Evolutionary conservation across 352 stramenopile genomes (phyloP), one percentile per base, ranked within the genome.

Genomic region (Phytopythium boreale): DNA sequence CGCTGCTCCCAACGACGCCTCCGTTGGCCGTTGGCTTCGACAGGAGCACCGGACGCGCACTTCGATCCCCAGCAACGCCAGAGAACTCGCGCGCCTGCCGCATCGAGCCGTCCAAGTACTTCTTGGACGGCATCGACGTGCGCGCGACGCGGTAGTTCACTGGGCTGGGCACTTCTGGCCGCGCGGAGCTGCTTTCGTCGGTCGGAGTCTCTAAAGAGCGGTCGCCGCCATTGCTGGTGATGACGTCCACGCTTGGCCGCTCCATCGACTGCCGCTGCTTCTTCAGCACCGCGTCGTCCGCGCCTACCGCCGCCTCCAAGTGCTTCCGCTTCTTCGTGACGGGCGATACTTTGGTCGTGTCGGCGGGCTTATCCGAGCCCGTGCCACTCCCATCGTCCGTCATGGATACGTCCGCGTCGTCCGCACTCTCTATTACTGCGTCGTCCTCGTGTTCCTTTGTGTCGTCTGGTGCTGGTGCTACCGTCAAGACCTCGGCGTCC

Each of bases 91-190:
- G 72, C 15, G 47, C 49, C 37, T 74, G 72, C 24, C 78, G 72
- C 31, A 77, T 69, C 44, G 56, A 62, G 10, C 39, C 47, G 19
- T 68, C 65, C 64, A 83, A 68, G 73, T 85, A 87, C 56, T 85
- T 87, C 56, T 39, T 70, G 39, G 76, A 72, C 37, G 79, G 79
- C 17, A 70, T 56, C 1, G 76, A 75, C 1, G 75, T 83, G 43
- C 75, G 70, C 29, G 70, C 43, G 24, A 88, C 75, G 6, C 70
- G 70, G 44, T 34, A 59, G 34, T 29, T 59, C 20, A 31, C 31
- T 20, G 53, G 53, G n/a, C 31, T 49, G 11, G 53, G 19, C 2
- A 22, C 20, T 26, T 59, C 53, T 12, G 31, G 6, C 19, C 8
- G 29, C 50, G 50, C 17, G 5, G 0, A 19, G 9, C 51, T 6